Evolutionary conservation across 169 alveolate genomes (phyloP), one percentile per base, ranked within the genome.

Genomic region (Cyclospora cayetanensis): DNA sequence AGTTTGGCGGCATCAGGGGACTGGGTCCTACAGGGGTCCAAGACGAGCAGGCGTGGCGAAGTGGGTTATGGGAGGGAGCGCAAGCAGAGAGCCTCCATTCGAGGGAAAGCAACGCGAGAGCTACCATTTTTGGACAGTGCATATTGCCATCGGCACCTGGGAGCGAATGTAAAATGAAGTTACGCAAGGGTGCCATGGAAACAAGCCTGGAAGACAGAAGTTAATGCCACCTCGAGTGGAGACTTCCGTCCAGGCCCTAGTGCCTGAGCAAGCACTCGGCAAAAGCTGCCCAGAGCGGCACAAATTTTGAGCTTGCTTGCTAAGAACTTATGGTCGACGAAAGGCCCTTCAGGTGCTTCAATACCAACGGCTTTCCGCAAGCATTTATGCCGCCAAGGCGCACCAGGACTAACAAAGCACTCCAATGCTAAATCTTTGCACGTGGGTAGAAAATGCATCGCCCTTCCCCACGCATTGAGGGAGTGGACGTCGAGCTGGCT

Each of bases 401-500:
- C 39, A 39, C 63, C 41, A 35, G 39, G 20, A n/a, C 42, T 4
- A n/a, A 72, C 41, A 43, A 18, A 31, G 41, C 39, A 72, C 25
- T 7, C 84, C 74, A 77, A 77, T 29, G 63, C 63, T 43, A 77
- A 76, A 27, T 25, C 29, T 22, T 31, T 77, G 88, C 31, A 31
- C 42, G 15, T 27, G 74, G 52, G 43, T 77, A 41, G 50, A 77
- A 12, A 39, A 77, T 77, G 88, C 88, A 22, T 52, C 88, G 88
- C 88, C 72, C 88, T 34, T 77, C 88, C 35, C 88, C 88, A 46
- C 88, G 88, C 88, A 43, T 77, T 66, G 88, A 77, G 50, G 88
- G 88, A 43, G 72, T 77, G 34, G 88, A 50, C 72, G 70, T 77
- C 74, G 46, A 39, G 29, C 18, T 77, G 88, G 88, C 63, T 50